Percentiles rank a stretch among this genome's conserved stretches.
These are phyloP conservation scores for Plasmopara viticola DNA, from an alignment of 352 stramenopile genomes.

Conservation along the genomic window DNA sequence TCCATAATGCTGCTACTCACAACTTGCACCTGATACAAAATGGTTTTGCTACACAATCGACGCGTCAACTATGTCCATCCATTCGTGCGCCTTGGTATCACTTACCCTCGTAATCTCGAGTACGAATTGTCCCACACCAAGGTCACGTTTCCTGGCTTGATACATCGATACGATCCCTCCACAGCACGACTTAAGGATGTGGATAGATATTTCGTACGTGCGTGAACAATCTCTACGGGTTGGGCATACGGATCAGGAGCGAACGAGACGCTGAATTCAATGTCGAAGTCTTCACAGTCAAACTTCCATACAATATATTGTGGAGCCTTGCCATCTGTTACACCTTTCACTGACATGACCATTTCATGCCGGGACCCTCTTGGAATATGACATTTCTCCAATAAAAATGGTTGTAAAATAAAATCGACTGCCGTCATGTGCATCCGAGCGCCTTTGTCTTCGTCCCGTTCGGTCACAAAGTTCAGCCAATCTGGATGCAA, in stretches of 20 bases:
- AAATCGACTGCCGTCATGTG: constrained; percentile 83
- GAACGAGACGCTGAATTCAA: constrained; percentile 73
- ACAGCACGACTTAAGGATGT: constrained; percentile 42
- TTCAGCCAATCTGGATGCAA: constrained; percentile 42
- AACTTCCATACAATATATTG: constrained; percentile 83
- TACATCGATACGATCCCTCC: constrained; percentile 64
- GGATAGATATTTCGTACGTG: constrained; percentile 51
- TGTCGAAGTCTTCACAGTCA: constrained; percentile 73
- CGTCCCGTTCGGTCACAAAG: constrained; percentile 45
- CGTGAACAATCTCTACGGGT: constrained; percentile 53
- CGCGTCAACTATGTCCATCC: constrained; percentile 1
- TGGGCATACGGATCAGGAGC: constrained; percentile 30
- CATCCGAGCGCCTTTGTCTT: constrained; percentile 38
- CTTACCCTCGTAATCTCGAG: constrained; percentile 61
- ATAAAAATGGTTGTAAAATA: constrained; percentile 72
- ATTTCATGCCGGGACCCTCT: constrained; percentile 50
- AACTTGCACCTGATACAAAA: constrained; percentile 71
- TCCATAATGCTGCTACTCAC: constrained; percentile 66
- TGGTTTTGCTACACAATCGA: constrained; percentile 45
- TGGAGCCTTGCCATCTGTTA: constrained; percentile 14
- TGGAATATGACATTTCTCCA: constrained; percentile 48
- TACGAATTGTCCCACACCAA: constrained; percentile 82
- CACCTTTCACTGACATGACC: constrained; percentile 34
- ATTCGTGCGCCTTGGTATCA: neutral
- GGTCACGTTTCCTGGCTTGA: constrained; percentile 44